These are phyloP conservation scores for Diaporthe vexans DNA, from an alignment of 2,329 filamentous ascomycete species.

Conservation along the genomic window DNA sequence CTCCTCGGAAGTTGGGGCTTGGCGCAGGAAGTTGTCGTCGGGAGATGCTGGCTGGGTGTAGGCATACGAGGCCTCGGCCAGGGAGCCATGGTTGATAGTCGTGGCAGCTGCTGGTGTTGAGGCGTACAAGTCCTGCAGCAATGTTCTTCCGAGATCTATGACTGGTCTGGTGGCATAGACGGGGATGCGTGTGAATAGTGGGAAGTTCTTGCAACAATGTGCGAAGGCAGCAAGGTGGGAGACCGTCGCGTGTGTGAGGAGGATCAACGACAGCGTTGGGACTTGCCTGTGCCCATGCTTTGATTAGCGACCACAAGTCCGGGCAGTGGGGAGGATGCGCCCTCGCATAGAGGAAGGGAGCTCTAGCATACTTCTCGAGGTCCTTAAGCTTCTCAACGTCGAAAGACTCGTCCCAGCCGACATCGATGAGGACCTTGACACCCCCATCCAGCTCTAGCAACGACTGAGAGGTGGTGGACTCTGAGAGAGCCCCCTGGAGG, in stretches of 20 bases:
- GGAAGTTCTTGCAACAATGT: conserved; percentile 97
- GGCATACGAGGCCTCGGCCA: conserved; percentile 75
- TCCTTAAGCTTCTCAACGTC: conserved; percentile 85
- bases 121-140: conserved; percentile 92
- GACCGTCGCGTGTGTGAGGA: conserved; percentile 93
- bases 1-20: conserved; percentile 86
- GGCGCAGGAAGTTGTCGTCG: conserved; percentile 69
- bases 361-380: conserved; percentile 81
- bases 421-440: conserved; percentile 93
- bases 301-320: conserved; percentile 13
- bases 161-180: conserved; percentile 96
- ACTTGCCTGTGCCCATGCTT: conserved; percentile 74
- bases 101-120: conserved; percentile 91
- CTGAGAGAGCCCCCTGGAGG: conserved; percentile 89
- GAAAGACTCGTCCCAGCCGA: conserved; percentile 96
- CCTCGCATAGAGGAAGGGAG: background rate
- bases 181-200: conserved; percentile 90
- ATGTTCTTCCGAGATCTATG: conserved; percentile 90
- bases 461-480: conserved; percentile 91
- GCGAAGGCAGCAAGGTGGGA: conserved; percentile 94
- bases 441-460: conserved; percentile 96
- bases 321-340: background rate
- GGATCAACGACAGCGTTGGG: conserved; percentile 90
- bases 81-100: conserved; percentile 79
- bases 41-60: conserved; percentile 65